Percentiles rank a stretch among this genome's conserved stretches.
Evolutionary conservation across 192 early-diverging fungal genomes (phyloP).

Genomic region (Linnemannia elongata): DNA sequence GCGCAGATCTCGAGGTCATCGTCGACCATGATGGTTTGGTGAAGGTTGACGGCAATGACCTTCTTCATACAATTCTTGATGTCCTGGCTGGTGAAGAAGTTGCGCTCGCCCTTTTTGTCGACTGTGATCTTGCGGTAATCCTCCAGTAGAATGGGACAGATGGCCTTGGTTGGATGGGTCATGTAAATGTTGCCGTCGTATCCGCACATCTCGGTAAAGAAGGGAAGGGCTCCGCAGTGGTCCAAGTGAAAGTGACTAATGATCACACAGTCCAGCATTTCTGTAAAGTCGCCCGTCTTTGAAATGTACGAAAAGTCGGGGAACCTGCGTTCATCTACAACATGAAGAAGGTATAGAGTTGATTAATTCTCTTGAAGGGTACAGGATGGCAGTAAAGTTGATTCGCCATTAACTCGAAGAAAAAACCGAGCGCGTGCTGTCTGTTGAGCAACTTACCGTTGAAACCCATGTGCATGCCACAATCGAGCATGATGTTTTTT

Average conservation of each 20-base stretch:
- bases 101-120: slow-evolving; percentile 89
- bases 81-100: slow-evolving; percentile 90
- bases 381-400: background rate
- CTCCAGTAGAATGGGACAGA: slow-evolving; percentile 92
- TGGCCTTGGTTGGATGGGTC: slow-evolving; percentile 97
- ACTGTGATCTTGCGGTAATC: slow-evolving; percentile 95
- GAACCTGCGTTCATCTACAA: slow-evolving; percentile 82
- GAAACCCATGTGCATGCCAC: slow-evolving; percentile 97
- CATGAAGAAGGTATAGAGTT: background rate
- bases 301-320: slow-evolving; percentile 97
- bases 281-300: slow-evolving; percentile 83
- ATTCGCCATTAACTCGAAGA: background rate
- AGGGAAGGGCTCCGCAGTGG: slow-evolving; percentile 97
- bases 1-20: slow-evolving; percentile 85
- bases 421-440: background rate
- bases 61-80: slow-evolving; percentile 97
- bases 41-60: slow-evolving; percentile 88
- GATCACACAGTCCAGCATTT: slow-evolving; percentile 90
- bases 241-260: slow-evolving; percentile 99
- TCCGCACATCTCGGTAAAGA: slow-evolving; percentile 95
- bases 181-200: slow-evolving; percentile 98
- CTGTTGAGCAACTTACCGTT: slow-evolving; percentile 59
- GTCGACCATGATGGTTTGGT: slow-evolving; percentile 88
- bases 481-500: slow-evolving; percentile 94
- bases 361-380: background rate